Conservation (phyloP, 2,329 filamentous ascomycete species). For the Monilinia aucupariae region DNA sequence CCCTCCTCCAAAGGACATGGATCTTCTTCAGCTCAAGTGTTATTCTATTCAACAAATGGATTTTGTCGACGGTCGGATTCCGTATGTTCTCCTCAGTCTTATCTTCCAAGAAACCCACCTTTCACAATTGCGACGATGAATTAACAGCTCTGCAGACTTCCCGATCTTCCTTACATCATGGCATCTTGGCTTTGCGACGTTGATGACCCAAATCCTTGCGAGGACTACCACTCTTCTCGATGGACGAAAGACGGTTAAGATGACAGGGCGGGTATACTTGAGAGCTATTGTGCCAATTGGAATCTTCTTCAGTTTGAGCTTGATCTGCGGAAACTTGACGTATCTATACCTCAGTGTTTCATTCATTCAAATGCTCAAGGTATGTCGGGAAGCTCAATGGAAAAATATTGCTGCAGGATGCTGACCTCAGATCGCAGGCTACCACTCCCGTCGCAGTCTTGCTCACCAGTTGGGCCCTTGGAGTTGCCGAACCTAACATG, state of each 20-base stretch:
- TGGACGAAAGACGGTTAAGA: conserved; percentile 91
- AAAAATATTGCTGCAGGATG: not conserved
- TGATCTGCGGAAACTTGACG: conserved; percentile 94
- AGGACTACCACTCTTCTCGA: conserved; percentile 86
- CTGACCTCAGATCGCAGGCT: conserved; percentile 50
- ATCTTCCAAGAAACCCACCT: not conserved
- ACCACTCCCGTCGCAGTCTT: conserved; percentile 93
- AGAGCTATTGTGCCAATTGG: conserved; percentile 93
- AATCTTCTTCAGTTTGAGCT: conserved; percentile 88
- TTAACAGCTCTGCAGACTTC: conserved; percentile 47
- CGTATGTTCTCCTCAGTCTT: conserved; percentile 47
- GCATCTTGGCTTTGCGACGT: conserved; percentile 86
- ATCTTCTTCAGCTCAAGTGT: conserved; percentile 88
- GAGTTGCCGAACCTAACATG: conserved; percentile 70
- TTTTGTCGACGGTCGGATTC: conserved; percentile 80
- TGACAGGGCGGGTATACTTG: conserved; percentile 90
- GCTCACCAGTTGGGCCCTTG: conserved; percentile 80
- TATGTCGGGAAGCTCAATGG: conserved; percentile 35
- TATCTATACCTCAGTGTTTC: conserved; percentile 93
- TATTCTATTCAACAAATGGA: conserved; percentile 99
- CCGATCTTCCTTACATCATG: conserved; percentile 88
- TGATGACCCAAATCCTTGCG: conserved; percentile 91
- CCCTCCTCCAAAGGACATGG: conserved; percentile 61
- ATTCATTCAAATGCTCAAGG: conserved; percentile 99
- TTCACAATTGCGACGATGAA: conserved; percentile 10